Conservation (phyloP, 768 basidiomycete species). For the Russula compacta region DNA sequence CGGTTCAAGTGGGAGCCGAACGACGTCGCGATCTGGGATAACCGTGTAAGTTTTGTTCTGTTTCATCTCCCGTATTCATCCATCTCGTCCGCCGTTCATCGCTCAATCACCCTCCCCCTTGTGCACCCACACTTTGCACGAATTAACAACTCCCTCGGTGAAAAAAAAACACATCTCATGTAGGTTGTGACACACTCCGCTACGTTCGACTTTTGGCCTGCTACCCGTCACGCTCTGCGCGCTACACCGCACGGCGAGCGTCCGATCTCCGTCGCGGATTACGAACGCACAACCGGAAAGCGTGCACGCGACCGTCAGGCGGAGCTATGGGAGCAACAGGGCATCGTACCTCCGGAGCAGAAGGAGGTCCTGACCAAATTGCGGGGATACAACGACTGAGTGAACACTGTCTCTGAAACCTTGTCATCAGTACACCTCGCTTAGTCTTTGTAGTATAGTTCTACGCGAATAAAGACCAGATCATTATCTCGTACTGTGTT, state of each 20-base stretch:
- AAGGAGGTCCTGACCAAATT: slow-evolving; percentile 30
- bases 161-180: not conserved
- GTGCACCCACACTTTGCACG: not conserved
- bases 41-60: slow-evolving; percentile 41
- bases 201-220: slow-evolving; percentile 77
- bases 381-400: slow-evolving; percentile 53
- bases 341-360: slow-evolving; percentile 34
- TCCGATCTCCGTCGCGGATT: slow-evolving; percentile 67
- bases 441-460: not conserved
- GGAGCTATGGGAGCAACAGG: slow-evolving; percentile 64
- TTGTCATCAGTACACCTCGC: not conserved
- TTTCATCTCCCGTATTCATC: not conserved
- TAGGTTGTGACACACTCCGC: slow-evolving; percentile 71
- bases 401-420: not conserved
- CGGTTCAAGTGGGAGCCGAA: slow-evolving; percentile 71
- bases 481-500: not conserved
- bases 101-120: too few relatives aligned
- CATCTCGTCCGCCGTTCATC: too few relatives aligned
- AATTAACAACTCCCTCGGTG: not conserved
- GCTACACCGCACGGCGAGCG: slow-evolving; percentile 76
- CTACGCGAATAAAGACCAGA: too few relatives aligned
- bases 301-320: slow-evolving; percentile 63
- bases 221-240: slow-evolving; percentile 66
- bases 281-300: slow-evolving; percentile 54
- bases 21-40: slow-evolving; percentile 82